Evolutionary conservation across 352 stramenopile species (phyloP).

Genomic region (Phytophthora idaei): DNA sequence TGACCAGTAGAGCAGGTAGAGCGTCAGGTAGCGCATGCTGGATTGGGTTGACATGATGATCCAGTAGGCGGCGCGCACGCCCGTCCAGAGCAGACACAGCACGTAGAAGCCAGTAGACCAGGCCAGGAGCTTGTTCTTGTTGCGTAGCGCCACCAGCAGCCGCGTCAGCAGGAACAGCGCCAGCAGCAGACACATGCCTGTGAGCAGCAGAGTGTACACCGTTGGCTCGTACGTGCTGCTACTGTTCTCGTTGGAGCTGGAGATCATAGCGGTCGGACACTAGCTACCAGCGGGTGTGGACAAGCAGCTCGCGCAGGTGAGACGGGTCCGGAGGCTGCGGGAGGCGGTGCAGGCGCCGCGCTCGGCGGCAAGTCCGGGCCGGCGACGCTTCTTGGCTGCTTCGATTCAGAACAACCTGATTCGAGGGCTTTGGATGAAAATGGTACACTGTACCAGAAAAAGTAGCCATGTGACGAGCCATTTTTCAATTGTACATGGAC

Average conservation of each 20-base stretch:
- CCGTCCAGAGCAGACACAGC: slow-evolving; percentile 83
- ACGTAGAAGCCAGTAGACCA: slow-evolving; percentile 86
- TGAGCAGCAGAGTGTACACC: slow-evolving; percentile 81
- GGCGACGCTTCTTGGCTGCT: slow-evolving; percentile 18
- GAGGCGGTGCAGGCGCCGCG: slow-evolving; percentile 10
- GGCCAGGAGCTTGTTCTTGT: slow-evolving; percentile 85
- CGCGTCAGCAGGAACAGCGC: slow-evolving; percentile 76
- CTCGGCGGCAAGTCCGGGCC: slow-evolving; percentile 6
- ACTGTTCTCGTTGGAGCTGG: slow-evolving; percentile 26
- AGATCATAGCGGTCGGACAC: slow-evolving; percentile 11
- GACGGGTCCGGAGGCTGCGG: slow-evolving; percentile 1
- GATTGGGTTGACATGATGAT: slow-evolving; percentile 80
- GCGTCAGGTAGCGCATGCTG: slow-evolving; percentile 78
- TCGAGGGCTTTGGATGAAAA: not conserved
- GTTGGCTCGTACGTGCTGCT: slow-evolving; percentile 57
- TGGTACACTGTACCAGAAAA: slow-evolving; percentile 10
- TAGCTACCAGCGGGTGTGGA: not conserved
- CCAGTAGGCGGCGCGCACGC: slow-evolving; percentile 83
- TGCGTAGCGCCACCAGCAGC: slow-evolving; percentile 66
- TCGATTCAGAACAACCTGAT: slow-evolving; percentile 23
- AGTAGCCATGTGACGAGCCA: slow-evolving; percentile 30
- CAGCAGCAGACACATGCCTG: slow-evolving; percentile 74
- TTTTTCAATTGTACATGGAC: not conserved
- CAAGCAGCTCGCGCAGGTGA: slow-evolving; percentile 9
- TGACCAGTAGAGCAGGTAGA: slow-evolving; percentile 89